These are phyloP conservation scores for Aspergillus jensenii DNA, from an alignment of 2,329 filamentous ascomycete species.

Conservation along the genomic window DNA sequence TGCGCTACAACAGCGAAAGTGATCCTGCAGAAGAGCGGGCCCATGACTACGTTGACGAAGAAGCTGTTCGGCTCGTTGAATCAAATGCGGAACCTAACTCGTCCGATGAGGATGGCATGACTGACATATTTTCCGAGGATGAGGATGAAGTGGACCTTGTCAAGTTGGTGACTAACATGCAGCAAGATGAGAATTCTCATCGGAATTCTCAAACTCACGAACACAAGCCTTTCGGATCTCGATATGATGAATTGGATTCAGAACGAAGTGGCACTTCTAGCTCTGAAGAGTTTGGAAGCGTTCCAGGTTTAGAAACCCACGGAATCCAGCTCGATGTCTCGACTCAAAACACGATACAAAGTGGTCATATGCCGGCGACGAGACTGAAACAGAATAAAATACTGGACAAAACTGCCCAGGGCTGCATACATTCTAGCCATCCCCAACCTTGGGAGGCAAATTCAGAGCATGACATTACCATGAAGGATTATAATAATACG, in stretches of 20 bases:
- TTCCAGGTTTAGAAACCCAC: background rate
- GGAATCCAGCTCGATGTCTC: background rate
- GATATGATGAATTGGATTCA: background rate
- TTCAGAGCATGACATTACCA: background rate
- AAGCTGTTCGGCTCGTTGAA: constrained; percentile 53
- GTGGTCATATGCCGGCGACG: constrained; percentile 10
- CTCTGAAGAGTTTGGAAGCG: background rate
- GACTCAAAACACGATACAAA: background rate
- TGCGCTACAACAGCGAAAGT: constrained; percentile 10
- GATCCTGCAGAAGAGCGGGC: constrained; percentile 13
- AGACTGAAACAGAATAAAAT: constrained; percentile 3
- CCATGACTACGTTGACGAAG: constrained; percentile 64
- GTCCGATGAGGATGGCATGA: constrained; percentile 44
- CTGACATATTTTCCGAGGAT: constrained; percentile 22
- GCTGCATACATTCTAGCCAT: background rate
- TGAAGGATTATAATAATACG: constrained; percentile 3
- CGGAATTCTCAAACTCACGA: constrained; percentile 17
- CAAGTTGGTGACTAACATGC: constrained; percentile 11
- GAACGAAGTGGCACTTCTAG: background rate
- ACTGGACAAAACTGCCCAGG: background rate
- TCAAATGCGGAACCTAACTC: constrained; percentile 41
- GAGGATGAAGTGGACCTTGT: constrained; percentile 16
- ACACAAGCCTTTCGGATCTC: background rate
- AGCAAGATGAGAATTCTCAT: constrained; percentile 26
- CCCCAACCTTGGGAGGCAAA: background rate